phyloP scores from a whole-genome alignment of 768 basidiomycete genomes.

The Collybia sordida region DNA sequence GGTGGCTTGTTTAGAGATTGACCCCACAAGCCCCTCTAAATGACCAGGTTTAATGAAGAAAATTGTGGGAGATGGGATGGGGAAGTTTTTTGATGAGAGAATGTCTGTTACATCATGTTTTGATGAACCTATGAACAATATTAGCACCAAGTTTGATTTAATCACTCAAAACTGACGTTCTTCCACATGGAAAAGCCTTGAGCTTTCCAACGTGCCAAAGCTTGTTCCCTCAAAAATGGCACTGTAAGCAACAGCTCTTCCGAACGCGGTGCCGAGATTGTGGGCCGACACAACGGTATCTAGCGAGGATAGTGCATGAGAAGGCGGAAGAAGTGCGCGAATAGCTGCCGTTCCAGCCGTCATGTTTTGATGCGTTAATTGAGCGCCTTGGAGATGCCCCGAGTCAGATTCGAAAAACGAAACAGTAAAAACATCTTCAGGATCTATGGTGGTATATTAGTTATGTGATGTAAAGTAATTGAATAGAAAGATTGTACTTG shows the following conservation, averaged over 20 bases:
- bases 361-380: constrained; percentile 80
- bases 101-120: constrained; percentile 45
- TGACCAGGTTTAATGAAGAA: constrained; percentile 73
- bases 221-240: constrained; percentile 74
- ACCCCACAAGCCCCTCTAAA: constrained; percentile 48
- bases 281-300: constrained; percentile 81
- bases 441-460: constrained; percentile 34
- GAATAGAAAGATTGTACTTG: constrained; percentile 44
- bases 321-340: constrained; percentile 72
- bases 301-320: constrained; percentile 62
- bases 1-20: constrained; percentile 55
- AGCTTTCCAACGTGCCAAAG: constrained; percentile 65
- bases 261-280: constrained; percentile 72
- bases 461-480: neutral
- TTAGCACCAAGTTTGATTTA: neutral
- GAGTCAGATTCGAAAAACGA: constrained; percentile 57
- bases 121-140: constrained; percentile 13
- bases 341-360: constrained; percentile 87
- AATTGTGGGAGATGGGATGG: constrained; percentile 75
- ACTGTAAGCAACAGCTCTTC: constrained; percentile 77
- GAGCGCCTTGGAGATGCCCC: constrained; percentile 57
- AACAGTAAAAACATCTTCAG: constrained; percentile 65
- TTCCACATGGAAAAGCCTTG: constrained; percentile 46
- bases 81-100: constrained; percentile 43
- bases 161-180: constrained; percentile 32